phyloP scores from a whole-genome alignment of 352 stramenopile genomes.

The Paralagenidium karlingii region DNA sequence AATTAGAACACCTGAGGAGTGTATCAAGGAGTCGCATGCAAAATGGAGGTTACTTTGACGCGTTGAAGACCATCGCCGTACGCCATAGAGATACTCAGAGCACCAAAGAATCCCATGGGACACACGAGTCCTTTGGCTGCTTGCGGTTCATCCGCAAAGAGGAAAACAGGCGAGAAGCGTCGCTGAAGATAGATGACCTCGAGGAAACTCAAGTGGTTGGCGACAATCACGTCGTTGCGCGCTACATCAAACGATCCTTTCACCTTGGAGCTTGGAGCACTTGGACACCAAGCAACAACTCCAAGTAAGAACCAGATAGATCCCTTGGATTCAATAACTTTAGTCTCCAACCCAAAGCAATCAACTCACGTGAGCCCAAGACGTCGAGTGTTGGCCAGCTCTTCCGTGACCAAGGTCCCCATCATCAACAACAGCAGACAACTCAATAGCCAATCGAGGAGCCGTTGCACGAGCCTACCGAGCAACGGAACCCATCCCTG shows the following conservation, averaged over 20 bases:
- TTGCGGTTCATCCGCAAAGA: slow-evolving; percentile 39
- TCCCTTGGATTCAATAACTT: neutral
- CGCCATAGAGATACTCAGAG: neutral
- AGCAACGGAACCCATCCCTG: slow-evolving; percentile 47
- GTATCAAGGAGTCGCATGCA: neutral
- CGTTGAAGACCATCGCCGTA: neutral
- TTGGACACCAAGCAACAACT: neutral
- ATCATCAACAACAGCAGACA: slow-evolving; percentile 51
- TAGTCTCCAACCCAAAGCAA: neutral
- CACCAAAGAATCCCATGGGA: neutral
- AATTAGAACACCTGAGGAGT: neutral
- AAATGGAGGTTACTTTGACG: neutral
- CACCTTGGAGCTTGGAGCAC: slow-evolving; percentile 7
- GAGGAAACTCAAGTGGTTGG: slow-evolving; percentile 73
- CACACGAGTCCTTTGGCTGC: slow-evolving; percentile 44
- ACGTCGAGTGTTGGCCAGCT: slow-evolving; percentile 55
- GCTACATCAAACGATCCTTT: slow-evolving; percentile 28
- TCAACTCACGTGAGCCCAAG: slow-evolving; percentile 39
- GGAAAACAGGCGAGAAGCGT: slow-evolving; percentile 70
- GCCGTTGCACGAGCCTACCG: slow-evolving; percentile 46
- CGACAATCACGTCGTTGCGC: slow-evolving; percentile 52
- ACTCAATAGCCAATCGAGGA: slow-evolving; percentile 60
- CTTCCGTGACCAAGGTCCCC: slow-evolving; percentile 50
- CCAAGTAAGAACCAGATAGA: neutral
- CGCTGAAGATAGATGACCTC: slow-evolving; percentile 66